Conservation (phyloP, 805 yeast genomes). For the Hanseniaspora jakobsenii region DNA sequence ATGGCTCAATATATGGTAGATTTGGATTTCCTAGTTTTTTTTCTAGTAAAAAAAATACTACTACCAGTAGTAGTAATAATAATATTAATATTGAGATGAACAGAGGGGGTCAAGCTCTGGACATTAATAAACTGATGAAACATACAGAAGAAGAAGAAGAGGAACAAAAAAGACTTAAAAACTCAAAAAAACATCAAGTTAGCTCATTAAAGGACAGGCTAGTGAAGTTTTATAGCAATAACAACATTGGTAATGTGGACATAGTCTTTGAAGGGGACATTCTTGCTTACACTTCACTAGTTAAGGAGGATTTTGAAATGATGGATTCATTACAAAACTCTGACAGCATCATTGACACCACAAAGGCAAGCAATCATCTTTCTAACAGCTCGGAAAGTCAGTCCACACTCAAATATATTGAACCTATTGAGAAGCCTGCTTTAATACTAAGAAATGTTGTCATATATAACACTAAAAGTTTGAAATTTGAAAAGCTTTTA, state of each 20-base stretch:
- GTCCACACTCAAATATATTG: slow-evolving; percentile 1
- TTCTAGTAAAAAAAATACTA: too few species aligned
- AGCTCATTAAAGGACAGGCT: slow-evolving; percentile 5
- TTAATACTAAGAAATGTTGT: slow-evolving; percentile 36
- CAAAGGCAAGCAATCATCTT: background rate
- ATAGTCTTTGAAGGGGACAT: slow-evolving; percentile 10
- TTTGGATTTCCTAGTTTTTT: too few species aligned
- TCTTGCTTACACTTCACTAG: slow-evolving; percentile 5
- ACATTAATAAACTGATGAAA: background rate
- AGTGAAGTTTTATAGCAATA: slow-evolving; percentile 5
- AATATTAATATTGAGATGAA: slow-evolving; percentile 8
- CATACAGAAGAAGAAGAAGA: background rate
- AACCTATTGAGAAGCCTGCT: slow-evolving; percentile 4
- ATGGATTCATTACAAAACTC: background rate
- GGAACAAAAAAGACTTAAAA: slow-evolving; percentile 1
- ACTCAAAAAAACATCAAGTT: too few species aligned
- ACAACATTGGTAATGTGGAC: slow-evolving; percentile 8
- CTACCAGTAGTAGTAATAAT: too few species aligned
- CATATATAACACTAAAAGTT: slow-evolving; percentile 60
- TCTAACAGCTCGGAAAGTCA: background rate
- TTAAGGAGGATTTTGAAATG: slow-evolving; percentile 10
- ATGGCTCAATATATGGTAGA: too few species aligned
- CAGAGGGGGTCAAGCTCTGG: slow-evolving; percentile 6
- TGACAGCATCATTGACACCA: background rate
- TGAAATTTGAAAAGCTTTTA: slow-evolving; percentile 53